Conservation (phyloP, 2,329 filamentous ascomycete species). For the Colletotrichum graminicola region DNA sequence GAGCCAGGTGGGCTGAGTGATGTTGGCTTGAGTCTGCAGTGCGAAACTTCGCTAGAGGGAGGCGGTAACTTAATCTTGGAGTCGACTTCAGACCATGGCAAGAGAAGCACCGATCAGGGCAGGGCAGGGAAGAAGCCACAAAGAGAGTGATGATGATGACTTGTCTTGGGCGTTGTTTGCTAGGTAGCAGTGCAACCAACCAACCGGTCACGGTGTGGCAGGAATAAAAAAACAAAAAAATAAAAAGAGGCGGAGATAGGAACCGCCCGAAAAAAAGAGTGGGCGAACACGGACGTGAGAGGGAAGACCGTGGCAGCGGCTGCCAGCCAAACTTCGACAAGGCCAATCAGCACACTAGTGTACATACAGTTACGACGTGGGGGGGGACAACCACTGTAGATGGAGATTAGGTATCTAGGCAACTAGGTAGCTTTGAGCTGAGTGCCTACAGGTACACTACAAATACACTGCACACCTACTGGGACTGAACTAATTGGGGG, state of each 20-base stretch:
- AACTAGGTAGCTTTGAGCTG: background rate
- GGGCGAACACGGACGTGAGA: conserved; percentile 9
- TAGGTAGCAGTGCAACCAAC: conserved; percentile 25
- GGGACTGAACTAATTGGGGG: conserved; percentile 14
- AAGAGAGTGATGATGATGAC: conserved; percentile 40
- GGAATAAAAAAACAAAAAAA: conserved; percentile 13
- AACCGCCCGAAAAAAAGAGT: background rate
- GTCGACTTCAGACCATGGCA: conserved; percentile 22
- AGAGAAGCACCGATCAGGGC: conserved; percentile 2
- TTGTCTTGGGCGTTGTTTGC: conserved; percentile 31
- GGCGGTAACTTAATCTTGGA: background rate
- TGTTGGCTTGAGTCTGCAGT: background rate
- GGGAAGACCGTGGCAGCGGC: conserved; percentile 13
- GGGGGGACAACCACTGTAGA: conserved; percentile 21
- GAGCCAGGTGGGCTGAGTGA: background rate
- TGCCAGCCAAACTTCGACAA: conserved; percentile 10
- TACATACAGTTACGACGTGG: background rate
- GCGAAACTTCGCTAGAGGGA: conserved; percentile 1
- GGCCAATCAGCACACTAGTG: background rate
- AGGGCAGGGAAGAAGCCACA: conserved; percentile 33
- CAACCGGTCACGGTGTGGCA: conserved; percentile 27
- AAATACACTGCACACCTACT: background rate
- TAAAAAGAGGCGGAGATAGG: conserved; percentile 14
- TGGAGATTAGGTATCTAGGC: background rate
- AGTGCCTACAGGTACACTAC: background rate